A percentile compares a stretch with the other conserved stretches of the same genome.
These are phyloP conservation scores for Trichoderma endophyticum DNA, from an alignment of 2,329 filamentous ascomycete genomes.

Conservation along the genomic window DNA sequence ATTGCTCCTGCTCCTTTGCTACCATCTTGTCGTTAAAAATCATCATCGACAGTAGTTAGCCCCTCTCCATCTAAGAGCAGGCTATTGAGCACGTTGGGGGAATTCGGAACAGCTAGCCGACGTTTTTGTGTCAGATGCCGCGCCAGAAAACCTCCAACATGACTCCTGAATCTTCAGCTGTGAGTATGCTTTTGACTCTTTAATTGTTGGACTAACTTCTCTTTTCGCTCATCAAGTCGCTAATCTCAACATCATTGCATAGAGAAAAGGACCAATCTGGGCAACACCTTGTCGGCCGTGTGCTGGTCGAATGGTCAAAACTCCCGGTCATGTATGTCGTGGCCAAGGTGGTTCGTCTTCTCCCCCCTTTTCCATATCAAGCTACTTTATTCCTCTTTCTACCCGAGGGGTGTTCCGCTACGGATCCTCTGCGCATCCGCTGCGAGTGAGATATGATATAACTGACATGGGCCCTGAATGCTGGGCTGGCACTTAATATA, in stretches of 20 bases:
- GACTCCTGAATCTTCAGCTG: constrained; percentile 12
- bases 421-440: background rate
- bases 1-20: background rate
- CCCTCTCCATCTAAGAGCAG: background rate
- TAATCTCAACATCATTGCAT: background rate
- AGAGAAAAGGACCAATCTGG: constrained; percentile 19
- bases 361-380: background rate
- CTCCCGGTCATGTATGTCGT: constrained; percentile 19
- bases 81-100: background rate
- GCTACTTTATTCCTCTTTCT: background rate
- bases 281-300: constrained; percentile 20
- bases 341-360: constrained; percentile 18
- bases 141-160: constrained; percentile 1
- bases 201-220: background rate
- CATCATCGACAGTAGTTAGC: background rate
- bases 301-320: constrained; percentile 19
- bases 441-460: background rate
- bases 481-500: background rate
- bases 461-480: constrained; percentile 1
- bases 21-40: background rate
- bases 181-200: background rate
- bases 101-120: background rate
- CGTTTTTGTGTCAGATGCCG: constrained; percentile 10
- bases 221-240: background rate
- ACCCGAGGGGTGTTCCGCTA: background rate